A percentile compares a stretch with the other conserved stretches of the same genome.
These are phyloP conservation scores for Alternaria tenuissima DNA, from an alignment of 2,329 filamentous ascomycete genomes.

Conservation along the genomic window DNA sequence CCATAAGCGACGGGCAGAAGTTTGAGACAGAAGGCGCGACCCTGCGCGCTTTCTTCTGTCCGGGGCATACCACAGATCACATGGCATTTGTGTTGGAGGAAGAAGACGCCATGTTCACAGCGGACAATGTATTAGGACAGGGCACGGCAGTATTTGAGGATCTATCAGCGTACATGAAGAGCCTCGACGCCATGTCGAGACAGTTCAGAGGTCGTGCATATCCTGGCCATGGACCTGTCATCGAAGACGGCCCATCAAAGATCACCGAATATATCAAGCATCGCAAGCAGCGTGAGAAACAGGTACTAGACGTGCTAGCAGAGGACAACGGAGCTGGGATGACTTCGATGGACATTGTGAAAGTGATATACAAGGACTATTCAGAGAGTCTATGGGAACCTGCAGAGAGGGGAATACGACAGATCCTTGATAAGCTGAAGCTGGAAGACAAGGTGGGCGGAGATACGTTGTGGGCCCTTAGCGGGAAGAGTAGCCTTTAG, in stretches of 20 bases:
- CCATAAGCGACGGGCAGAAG: constrained; percentile 65
- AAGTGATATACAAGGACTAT: constrained; percentile 82
- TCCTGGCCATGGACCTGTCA: constrained; percentile 84
- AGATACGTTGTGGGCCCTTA: constrained; percentile 48
- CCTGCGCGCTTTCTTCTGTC: constrained; percentile 71
- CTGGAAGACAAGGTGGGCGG: constrained; percentile 72
- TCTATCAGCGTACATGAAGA: constrained; percentile 71
- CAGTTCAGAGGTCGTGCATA: constrained; percentile 76
- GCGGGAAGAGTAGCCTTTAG: constrained; percentile 44
- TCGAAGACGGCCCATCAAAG: constrained; percentile 74
- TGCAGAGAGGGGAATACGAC: constrained; percentile 77
- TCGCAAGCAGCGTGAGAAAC: constrained; percentile 74
- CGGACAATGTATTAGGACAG: constrained; percentile 87
- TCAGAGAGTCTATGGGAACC: constrained; percentile 77
- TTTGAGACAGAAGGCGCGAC: constrained; percentile 70
- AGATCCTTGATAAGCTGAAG: constrained; percentile 81
- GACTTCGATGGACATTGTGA: constrained; percentile 84
- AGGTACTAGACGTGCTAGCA: constrained; percentile 48
- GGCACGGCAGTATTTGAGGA: constrained; percentile 88
- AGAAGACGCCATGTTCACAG: constrained; percentile 84
- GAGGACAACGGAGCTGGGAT: constrained; percentile 57
- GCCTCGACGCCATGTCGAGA: constrained; percentile 72
- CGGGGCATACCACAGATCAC: constrained; percentile 84
- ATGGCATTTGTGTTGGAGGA: constrained; percentile 79
- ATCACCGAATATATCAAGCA: constrained; percentile 86